Base-by-base conservation (phyloP, 805 yeast species). In the Yamadazyma paraphyllophila region DNA sequence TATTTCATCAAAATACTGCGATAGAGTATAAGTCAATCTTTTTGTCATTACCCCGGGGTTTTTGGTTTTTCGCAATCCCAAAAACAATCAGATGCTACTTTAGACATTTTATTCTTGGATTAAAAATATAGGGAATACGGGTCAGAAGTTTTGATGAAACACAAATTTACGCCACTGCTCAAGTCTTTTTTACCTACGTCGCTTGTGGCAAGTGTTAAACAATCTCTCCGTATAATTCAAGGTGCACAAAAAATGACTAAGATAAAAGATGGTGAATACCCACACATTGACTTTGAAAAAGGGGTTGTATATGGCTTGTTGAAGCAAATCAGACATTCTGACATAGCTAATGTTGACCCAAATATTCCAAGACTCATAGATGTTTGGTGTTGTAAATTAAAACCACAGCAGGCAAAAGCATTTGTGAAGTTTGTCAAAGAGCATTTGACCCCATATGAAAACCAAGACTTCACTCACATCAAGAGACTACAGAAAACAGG, bases 401-500 rank as follows among this genome's bases (percentile, higher is more conserved):
- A 54, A 1, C 76, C 83, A 3, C 48, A 37, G 16, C 54, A 59
- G n/a, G 61, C 71, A 2, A 63, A 63, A 44, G 41, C 43, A 15
- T 45, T 70, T 13, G 48, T 66, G 11, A 35, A 50, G 1, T 54
- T 66, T 20, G 57, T 70, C 1, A 56, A 62, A 16, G 61, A 62
- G n/a, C 47, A 43, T 12, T 44, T 69, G 8, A 50, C 57, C 5
- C 61, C 65, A 7, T 44, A 51, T 13, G 76, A 71, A 29, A 39
- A 38, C 6, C 38, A 57, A 5, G 50, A 58, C 5, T 57, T 66
- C 39, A 53, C 59, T 13, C 82, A 80, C 56, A 58, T 85, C 16
- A 86, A 86, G 56, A 62, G 89, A 45, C 71, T 85, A 25, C 66
- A 64, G 41, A 80, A 80, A 47, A 48, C 53, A 2, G 46, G 16